Conservation (phyloP, 1,139 yeast genomes). For the Lodderomyces beijingensis region DNA sequence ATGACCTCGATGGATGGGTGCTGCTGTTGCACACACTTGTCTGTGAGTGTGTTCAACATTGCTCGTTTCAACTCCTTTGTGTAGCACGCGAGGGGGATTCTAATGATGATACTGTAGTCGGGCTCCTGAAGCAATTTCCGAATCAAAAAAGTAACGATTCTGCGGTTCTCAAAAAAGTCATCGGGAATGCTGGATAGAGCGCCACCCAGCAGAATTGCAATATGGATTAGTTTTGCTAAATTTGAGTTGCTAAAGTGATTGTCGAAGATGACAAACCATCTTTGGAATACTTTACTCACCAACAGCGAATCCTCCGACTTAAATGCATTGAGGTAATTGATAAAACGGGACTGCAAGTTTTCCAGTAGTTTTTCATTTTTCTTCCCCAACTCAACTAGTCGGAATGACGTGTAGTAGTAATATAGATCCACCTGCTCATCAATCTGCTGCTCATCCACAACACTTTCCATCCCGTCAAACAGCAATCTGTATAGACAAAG, state of each 20-base stretch:
- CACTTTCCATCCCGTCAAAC: constrained; percentile 12
- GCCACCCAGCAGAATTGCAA: constrained; percentile 4
- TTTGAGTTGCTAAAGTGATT: constrained; percentile 20
- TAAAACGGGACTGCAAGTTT: constrained; percentile 24
- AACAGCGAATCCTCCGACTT: constrained; percentile 10
- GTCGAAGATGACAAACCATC: constrained; percentile 56
- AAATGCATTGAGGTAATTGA: constrained; percentile 17
- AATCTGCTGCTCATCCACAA: too few species aligned
- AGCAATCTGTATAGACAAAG: constrained; percentile 46
- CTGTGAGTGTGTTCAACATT: constrained; percentile 30
- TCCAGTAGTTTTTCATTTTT: constrained; percentile 7
- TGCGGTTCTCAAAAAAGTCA: constrained; percentile 43
- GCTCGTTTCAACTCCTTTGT: constrained; percentile 37
- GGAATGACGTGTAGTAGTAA: constrained; percentile 39
- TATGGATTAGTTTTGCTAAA: constrained; percentile 4
- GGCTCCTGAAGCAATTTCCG: constrained; percentile 12
- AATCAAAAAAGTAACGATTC: constrained; percentile 25
- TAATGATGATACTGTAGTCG: constrained; percentile 6
- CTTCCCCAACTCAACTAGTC: constrained; percentile 44
- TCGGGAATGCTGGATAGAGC: constrained; percentile 3
- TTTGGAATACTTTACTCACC: constrained; percentile 29
- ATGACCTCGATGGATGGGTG: constrained; percentile 11
- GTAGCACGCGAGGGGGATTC: constrained; percentile 50
- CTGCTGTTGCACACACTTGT: constrained; percentile 11
- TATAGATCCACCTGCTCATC: constrained; percentile 13